Base-by-base conservation (phyloP, 345 rosid species). In the Hypericum perforatum region DNA sequence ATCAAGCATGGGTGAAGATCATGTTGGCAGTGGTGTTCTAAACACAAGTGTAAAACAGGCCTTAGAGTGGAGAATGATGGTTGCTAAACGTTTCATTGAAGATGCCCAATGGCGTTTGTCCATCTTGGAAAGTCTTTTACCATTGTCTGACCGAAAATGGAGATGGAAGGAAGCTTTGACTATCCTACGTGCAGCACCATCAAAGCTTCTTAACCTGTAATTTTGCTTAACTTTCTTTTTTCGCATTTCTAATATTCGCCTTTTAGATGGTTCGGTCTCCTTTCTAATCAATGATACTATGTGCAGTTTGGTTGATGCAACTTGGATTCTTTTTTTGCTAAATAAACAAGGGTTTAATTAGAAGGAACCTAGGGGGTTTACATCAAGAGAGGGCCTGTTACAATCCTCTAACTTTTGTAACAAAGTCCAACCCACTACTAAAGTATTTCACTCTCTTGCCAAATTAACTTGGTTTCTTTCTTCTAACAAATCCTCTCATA, bases 41-140 rank as follows among this genome's bases (percentile, higher is more conserved):
- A 79, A 70, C 71, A 54, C 56, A 39, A 78, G 70, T 60, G 83
- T 74, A 67, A 85, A 67, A 65, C 84, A 75, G 60, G 96, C 98
- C 47, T 75, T 91, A 64, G 98, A 91, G 65, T 87, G 98, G 98
- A 82, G 88, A 78, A 75, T 81, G 59, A 70, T 92, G 45, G 49
- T 72, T 61, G 82, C 82, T 59, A 82, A 63, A 68, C 76, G 64
- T 63, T 87, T 87, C 61, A 73, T 87, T 72, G 98, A 91, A 67
- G 98, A 91, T 71, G 85, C 92, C 89, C 85, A 87, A 63, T 91
- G 98, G 98, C 78, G 98, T 46, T 66, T 91, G 66, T 81, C 98
- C 58, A 69, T 87, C 68, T 81, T 91, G 80, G 95, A 87, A 75
- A 83, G 73, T 53, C 96, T 91, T 76, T 70, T 85, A 45, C 98